Evolutionary conservation across 1,284 basidiomycete species (phyloP).

Genomic region (Mycosarcoma mackinlayi): DNA sequence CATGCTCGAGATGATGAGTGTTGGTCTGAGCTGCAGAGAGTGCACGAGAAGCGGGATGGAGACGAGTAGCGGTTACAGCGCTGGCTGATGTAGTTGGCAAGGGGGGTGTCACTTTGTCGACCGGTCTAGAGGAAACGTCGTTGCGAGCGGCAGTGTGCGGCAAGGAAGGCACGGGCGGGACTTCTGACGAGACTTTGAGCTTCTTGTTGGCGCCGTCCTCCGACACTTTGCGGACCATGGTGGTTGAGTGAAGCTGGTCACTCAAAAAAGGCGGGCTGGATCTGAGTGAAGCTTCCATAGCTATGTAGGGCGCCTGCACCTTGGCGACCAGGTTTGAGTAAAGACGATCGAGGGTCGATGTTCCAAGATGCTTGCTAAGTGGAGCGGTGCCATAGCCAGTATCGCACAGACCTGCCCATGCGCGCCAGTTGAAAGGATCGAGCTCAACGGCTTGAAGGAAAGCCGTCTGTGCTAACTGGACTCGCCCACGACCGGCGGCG

Average conservation of each 20-base stretch:
- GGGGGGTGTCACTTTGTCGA: slow-evolving; percentile 26
- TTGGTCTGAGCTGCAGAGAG: slow-evolving; percentile 37
- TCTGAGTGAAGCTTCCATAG: slow-evolving; percentile 18
- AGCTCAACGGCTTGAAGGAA: slow-evolving; percentile 42
- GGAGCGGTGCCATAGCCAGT: slow-evolving; percentile 33
- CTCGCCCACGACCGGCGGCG: slow-evolving; percentile 42
- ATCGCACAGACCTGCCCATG: slow-evolving; percentile 61
- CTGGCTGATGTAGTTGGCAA: slow-evolving; percentile 36
- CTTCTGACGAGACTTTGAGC: slow-evolving; percentile 36
- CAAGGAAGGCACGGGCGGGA: slow-evolving; percentile 23
- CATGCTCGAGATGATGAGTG: slow-evolving; percentile 23
- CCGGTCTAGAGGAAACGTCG: slow-evolving; percentile 14
- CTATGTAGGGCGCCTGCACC: slow-evolving; percentile 22
- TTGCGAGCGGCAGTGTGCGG: slow-evolving; percentile 5
- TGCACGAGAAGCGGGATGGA: slow-evolving; percentile 39
- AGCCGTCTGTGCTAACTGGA: slow-evolving; percentile 40
- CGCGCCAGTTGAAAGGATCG: slow-evolving; percentile 61
- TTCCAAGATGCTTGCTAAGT: slow-evolving; percentile 12
- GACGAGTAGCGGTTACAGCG: slow-evolving; percentile 32
- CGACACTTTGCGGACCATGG: slow-evolving; percentile 39
- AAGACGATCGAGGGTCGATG: slow-evolving; percentile 22
- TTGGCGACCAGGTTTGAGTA: slow-evolving; percentile 16
- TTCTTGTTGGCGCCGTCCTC: slow-evolving; percentile 49
- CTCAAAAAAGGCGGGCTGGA: slow-evolving; percentile 11
- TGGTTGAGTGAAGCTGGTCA: slow-evolving; percentile 6